Conservation (phyloP, 192 early-diverging fungal species). For the Obelidium mucronatum region DNA sequence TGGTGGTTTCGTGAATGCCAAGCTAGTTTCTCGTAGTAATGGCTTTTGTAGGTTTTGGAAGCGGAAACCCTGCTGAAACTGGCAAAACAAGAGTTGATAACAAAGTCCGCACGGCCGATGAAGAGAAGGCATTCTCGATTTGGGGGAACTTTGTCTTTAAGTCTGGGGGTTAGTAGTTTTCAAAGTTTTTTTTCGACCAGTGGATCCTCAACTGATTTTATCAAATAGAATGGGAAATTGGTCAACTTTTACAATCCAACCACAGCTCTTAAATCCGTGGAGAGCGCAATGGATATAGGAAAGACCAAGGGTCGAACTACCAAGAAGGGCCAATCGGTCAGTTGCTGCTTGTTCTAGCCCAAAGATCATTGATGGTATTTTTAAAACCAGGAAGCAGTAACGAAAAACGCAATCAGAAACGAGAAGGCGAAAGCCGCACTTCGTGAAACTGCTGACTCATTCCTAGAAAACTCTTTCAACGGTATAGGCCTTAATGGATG, state of each 20-base stretch:
- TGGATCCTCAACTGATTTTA: neutral
- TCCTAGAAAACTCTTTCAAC: slow-evolving; percentile 58
- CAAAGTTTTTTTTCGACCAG: slow-evolving; percentile 2
- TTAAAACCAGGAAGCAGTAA: slow-evolving; percentile 9
- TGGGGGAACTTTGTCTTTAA: slow-evolving; percentile 52
- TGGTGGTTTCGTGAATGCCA: neutral
- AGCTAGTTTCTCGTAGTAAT: neutral
- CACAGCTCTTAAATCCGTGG: slow-evolving; percentile 18
- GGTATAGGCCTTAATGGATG: neutral
- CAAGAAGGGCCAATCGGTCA: slow-evolving; percentile 3
- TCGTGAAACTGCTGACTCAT: slow-evolving; percentile 34
- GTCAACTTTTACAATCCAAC: slow-evolving; percentile 15
- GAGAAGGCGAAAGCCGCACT: slow-evolving; percentile 33
- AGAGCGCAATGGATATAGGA: slow-evolving; percentile 23
- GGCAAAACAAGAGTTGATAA: slow-evolving; percentile 27
- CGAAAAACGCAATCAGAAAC: slow-evolving; percentile 18
- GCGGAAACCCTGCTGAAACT: slow-evolving; percentile 30
- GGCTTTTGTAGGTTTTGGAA: slow-evolving; percentile 12
- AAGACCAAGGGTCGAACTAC: slow-evolving; percentile 23
- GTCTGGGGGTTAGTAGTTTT: slow-evolving; percentile 37
- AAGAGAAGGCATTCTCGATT: slow-evolving; percentile 52
- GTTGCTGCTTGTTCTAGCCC: neutral
- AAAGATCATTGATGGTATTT: no score
- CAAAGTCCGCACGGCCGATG: slow-evolving; percentile 18
- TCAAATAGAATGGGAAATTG: slow-evolving; percentile 13